Base-by-base conservation (phyloP, 192 early-diverging fungal genomes). In the Geosiphon pyriformis region DNA sequence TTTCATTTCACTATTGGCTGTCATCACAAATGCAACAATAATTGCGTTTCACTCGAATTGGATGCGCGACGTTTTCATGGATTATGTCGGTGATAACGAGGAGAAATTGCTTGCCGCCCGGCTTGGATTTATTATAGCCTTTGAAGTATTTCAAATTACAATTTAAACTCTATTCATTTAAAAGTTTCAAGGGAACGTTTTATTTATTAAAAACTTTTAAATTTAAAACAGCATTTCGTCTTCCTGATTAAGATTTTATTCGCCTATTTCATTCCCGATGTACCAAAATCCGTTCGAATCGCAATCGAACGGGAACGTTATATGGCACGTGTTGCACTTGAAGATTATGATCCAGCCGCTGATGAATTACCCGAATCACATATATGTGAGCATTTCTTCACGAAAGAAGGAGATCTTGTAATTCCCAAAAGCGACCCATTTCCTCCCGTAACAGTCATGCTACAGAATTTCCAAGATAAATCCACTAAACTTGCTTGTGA, bases 11-110 rank as follows among this genome's bases (percentile, higher is more conserved):
- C 49, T 74, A 10, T 65, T 80, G n/a, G 68, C 75, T 1, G 78
- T 76, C 31, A 50, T 76, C 25, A 72, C 78, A 0, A 80, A 80
- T 35, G 75, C 74, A 1, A 57, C 55, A 20, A 46, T 80, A 42
- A 74, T 80, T 42, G 78, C 78, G 18, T 80, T 77, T 67, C 75
- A 70, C 57, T 80, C 78, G 3, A 58, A 7, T 0, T 80, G 70
- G 66, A 72, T 77, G 75, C 4, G 53, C 1, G 23, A 33, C 0
- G 35, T 74, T 46, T 70, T 80, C 6, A 61, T 68, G 20, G 31
- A 27, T 7, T 53, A 49, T 25, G 22, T 68, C 0, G 37, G 31
- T 1, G 67, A 65, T 65, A 46, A 64, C 11, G 22, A 37, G 0
- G 3, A 57, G 11, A 8, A 17, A 12, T 12, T 46, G 47, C 7